Base-by-base conservation (phyloP, 2,329 filamentous ascomycete species). In the Diaporthe sp. region DNA sequence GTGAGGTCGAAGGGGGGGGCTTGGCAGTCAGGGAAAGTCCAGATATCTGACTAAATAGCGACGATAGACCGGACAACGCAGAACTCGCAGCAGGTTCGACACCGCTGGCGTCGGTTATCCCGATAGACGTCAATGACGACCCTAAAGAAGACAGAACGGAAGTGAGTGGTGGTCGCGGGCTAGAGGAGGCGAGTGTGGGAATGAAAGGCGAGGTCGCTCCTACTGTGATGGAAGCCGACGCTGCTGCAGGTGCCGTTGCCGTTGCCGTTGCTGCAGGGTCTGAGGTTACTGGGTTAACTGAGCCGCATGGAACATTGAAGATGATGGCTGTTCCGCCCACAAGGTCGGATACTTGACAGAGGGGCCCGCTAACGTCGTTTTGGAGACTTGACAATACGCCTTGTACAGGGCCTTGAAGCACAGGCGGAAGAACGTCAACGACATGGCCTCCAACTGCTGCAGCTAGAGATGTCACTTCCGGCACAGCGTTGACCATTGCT, bases 1-100 rank as follows among this genome's bases (percentile, higher is more conserved):
- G 4, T n/a, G 30, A 39, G 30, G 56, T 50, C 5, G 44, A 30
- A 19, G 56, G 27, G 25, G 42, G 53, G 42, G 27, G 27, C 13
- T 70, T n/a, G 6, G 73, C 70, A 3, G 66, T 71, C 32, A 73
- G 50, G 42, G 75, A 76, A 27, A 75, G 70, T 15, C 37, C 70
- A 13, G 75, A 73, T 44, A 76, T 65, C 50, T 76, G 73, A 47
- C 53, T 73, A 39, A 76, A 59, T 25, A 76, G 56, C 12, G 75
- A 75, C 15, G 75, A 75, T 13, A 76, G 47, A 30, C 56, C 70
- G 8, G 70, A 73, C 44, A 76, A 17, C 30, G 70, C 74, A 30
- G 72, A 71, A 30, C 22, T 44, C n/a, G 72, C 68, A 35, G 61
- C 39, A n/a, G 74, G 58, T 39, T 71, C 72, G 55, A 56, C 56